Conservation (phyloP, 768 basidiomycete genomes). For the Collybiopsis luxurians region DNA sequence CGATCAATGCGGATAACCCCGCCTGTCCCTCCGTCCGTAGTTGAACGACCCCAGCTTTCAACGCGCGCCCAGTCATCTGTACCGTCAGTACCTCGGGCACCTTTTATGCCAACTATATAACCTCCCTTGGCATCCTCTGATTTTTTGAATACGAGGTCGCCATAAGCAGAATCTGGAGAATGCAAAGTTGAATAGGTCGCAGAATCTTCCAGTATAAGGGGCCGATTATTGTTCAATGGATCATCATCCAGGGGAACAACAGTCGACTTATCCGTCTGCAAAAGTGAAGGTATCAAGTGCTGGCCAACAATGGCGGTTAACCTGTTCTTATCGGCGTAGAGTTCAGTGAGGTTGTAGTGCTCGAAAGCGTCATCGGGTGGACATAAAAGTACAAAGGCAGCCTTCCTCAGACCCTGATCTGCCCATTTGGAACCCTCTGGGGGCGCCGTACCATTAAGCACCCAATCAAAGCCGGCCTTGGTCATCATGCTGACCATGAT, state of each 20-base stretch:
- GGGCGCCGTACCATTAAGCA: slow-evolving; percentile 80
- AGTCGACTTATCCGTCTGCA: slow-evolving; percentile 10
- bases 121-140: slow-evolving; percentile 40
- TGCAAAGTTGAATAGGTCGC: slow-evolving; percentile 76
- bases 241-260: not conserved
- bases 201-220: slow-evolving; percentile 67
- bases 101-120: slow-evolving; percentile 71
- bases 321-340: slow-evolving; percentile 54
- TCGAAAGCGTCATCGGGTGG: slow-evolving; percentile 94
- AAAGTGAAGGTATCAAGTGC: slow-evolving; percentile 62
- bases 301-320: slow-evolving; percentile 68
- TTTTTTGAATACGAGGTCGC: slow-evolving; percentile 78
- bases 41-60: slow-evolving; percentile 73
- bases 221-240: slow-evolving; percentile 63
- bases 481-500: slow-evolving; percentile 85
- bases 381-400: slow-evolving; percentile 86
- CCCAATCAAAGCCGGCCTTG: slow-evolving; percentile 88
- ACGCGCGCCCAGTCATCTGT: slow-evolving; percentile 64
- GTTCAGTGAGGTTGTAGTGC: slow-evolving; percentile 71
- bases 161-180: slow-evolving; percentile 65
- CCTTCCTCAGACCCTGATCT: slow-evolving; percentile 40
- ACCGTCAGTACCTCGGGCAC: slow-evolving; percentile 64
- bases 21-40: slow-evolving; percentile 68
- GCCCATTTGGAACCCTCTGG: slow-evolving; percentile 71
- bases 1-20: slow-evolving; percentile 89